Evolutionary conservation across 345 rosid genomes (phyloP), one percentile per base, ranked within the genome.

Genomic region (Brassica juncea): DNA sequence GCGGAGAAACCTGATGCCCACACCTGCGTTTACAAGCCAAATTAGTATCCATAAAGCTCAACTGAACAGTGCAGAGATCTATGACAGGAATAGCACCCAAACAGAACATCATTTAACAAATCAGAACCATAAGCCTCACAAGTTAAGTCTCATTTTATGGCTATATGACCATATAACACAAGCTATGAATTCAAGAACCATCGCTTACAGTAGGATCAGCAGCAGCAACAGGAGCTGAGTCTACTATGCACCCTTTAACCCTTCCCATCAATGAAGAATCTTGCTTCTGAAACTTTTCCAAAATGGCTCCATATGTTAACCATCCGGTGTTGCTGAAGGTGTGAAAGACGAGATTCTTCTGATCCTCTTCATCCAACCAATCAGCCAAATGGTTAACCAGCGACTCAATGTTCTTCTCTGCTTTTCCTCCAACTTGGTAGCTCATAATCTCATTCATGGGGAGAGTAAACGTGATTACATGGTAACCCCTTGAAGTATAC

Each of bases 1-100:
- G 99, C 99, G 4, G 92, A 91, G 84, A 93, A 96, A 74, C 99
- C 99, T 0, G 95, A 93, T 58, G 98, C 98, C 98, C 98, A 96
- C 35, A 93, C 99, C 99, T 96, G 74, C 66, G 55, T 55, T 74
- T 30, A 75, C 44, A 83, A 75, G 73, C 68, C 72, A 66, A 70
- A 73, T 21, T 64, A 83, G 68, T 52, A 72, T 42, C 44, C 67
- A 31, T 58, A 28, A 57, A 37, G 37, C 16, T 66, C 5, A 58
- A 28, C 31, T 28, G 31, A 28, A 28, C 31, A 28, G 31, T 28
- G 31, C 31, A 28, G 31, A 28, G 4, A 28, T 28, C 4, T 28
- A 28, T 28, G 31, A 28, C 31, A 28, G 31, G 31, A 28, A 28
- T 28, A 28, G 31, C 31, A 28, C 4, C 31, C 31, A 28, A 28